These are phyloP conservation scores for Nephromyces sp. DNA, from an alignment of 169 alveolate genomes.

Conservation along the genomic window DNA sequence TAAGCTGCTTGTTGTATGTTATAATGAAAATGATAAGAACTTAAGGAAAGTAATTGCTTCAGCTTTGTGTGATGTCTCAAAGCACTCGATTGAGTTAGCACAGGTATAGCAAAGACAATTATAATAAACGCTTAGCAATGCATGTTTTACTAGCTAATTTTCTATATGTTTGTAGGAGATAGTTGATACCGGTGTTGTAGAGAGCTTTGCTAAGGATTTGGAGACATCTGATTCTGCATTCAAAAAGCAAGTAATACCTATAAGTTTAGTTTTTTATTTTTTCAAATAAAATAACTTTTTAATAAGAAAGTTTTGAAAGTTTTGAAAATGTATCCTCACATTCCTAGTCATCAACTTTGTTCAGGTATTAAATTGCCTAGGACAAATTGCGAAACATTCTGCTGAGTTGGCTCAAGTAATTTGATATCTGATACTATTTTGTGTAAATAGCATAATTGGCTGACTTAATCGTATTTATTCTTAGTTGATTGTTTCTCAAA, in stretches of 20 bases:
- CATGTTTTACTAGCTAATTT: not conserved
- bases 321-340: not conserved
- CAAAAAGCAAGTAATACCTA: constrained; percentile 56
- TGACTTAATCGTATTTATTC: too few species aligned
- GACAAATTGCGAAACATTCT: constrained; percentile 84
- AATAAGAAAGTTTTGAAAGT: not conserved
- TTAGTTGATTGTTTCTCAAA: constrained; percentile 74
- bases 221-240: constrained; percentile 78
- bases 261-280: not conserved
- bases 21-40: constrained; percentile 80
- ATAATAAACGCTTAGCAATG: not conserved
- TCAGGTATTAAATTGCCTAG: constrained; percentile 78
- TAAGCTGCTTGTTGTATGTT: constrained; percentile 77
- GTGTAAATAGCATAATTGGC: too few species aligned
- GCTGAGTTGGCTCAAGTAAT: constrained; percentile 83
- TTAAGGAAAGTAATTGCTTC: constrained; percentile 59
- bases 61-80: constrained; percentile 81
- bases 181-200: constrained; percentile 47
- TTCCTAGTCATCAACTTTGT: not conserved
- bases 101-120: constrained; percentile 24
- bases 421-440: not conserved
- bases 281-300: not conserved
- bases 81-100: constrained; percentile 73
- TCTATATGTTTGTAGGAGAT: not conserved
- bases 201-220: constrained; percentile 51